Base-by-base conservation (phyloP, 1,284 basidiomycete genomes). In the Moesziomyces sp. region DNA sequence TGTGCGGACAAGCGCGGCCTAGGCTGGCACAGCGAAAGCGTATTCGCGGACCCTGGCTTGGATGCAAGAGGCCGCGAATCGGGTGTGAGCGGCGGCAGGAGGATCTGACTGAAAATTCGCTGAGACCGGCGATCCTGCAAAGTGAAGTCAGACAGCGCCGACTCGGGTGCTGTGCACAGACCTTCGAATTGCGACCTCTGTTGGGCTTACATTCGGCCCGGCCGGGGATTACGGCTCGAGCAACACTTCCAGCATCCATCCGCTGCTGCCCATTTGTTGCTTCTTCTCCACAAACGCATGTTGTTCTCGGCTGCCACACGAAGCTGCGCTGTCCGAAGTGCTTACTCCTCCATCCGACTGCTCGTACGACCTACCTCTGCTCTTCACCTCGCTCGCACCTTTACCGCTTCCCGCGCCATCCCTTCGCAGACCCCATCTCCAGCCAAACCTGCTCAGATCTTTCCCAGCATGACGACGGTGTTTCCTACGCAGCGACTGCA, bases 401-500 rank as follows among this genome's bases (percentile, higher is more conserved):
- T 69, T n/a, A 26, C 52, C 24, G 40, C 58, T 24, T 14, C 46
- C 16, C 18, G 46, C 8, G 26, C 23, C 5, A 26, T 34, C 30
- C 11, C 30, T n/a, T 30, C 40, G 30, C 18, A 50, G 18, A 30
- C 24, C 9, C 45, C 49, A 9, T 44, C 49, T n/a, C 14, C 54
- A 38, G 40, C 52, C n/a, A 5, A 43, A 40, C 53, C 58, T 1
- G 55, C 63, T 54, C 59, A 40, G n/a, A 69, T 69, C 56, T 74
- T 74, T 23, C 67, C 74, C 8, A 72, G 59, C 47, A 77, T 71
- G 72, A 70, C 72, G 9, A 70, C 57, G 11, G 57, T 82, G 5
- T 76, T 79, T 51, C 61, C 64, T 18, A 80, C 81, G 19, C 65
- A 74, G 49, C 74, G 67, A 0, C 56, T 95, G 42, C 84, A 91